These are phyloP conservation scores for Tetrastigma voinierianum DNA, from an alignment of 164 flowering plant species.

Conservation along the genomic window DNA sequence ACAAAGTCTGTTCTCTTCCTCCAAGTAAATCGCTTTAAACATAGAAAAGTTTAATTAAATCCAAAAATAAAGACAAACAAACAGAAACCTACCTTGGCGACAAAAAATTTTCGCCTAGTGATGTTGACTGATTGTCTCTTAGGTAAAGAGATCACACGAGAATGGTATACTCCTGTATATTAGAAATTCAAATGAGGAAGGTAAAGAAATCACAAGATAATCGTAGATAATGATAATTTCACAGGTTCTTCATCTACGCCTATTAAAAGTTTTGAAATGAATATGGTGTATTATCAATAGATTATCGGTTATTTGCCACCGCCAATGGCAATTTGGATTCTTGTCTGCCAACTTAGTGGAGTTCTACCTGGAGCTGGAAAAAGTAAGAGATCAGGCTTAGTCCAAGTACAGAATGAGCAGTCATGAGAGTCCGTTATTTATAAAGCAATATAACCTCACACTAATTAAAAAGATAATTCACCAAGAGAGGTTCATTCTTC, in stretches of 20 bases:
- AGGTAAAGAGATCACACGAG: conserved; percentile 98
- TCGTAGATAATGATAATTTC: neutral
- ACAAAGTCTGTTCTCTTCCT: neutral
- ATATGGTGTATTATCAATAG: neutral
- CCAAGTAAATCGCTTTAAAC: too few relatives aligned
- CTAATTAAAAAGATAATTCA: too few relatives aligned
- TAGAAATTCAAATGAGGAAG: conserved; percentile 10
- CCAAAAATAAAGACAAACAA: neutral
- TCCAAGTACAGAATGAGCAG: too few relatives aligned
- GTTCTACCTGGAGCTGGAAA: conserved; percentile 60
- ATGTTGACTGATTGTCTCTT: conserved; percentile 97
- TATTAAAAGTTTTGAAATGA: neutral
- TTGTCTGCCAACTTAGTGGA: conserved; percentile 77
- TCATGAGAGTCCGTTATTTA: too few relatives aligned
- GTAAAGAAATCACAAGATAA: neutral
- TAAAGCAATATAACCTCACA: too few relatives aligned
- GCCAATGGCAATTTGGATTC: conserved; percentile 92
- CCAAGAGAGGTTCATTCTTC: neutral
- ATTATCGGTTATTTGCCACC: conserved; percentile 98
- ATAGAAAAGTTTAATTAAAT: neutral
- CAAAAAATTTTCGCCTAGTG: conserved; percentile 76
- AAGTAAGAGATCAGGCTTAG: neutral
- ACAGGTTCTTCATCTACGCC: too few relatives aligned
- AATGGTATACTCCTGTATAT: conserved; percentile 91
- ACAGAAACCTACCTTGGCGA: conserved; percentile 74